A percentile compares a stretch with the other conserved stretches of the same genome.
These are phyloP conservation scores for Colletotrichum orbiculare DNA, from an alignment of 2,329 filamentous ascomycete species.

Conservation along the genomic window DNA sequence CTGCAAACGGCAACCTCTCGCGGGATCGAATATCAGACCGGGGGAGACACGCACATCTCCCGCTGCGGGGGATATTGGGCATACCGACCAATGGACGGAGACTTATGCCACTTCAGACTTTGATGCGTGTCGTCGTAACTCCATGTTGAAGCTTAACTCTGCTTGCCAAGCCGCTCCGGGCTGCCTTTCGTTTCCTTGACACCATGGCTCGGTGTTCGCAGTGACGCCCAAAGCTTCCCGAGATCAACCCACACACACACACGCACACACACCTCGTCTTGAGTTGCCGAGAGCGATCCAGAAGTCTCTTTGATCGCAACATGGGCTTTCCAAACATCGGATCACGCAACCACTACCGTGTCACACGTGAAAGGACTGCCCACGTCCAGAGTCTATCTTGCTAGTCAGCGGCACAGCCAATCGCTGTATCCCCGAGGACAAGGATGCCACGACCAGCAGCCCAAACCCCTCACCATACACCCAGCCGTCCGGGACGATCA, in stretches of 20 bases:
- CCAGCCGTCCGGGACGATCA: not conserved
- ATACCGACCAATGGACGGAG: slow-evolving; percentile 3
- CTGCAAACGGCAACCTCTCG: not conserved
- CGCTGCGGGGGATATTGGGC: not conserved
- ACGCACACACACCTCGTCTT: no score
- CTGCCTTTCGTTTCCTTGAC: not conserved
- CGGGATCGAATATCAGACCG: not conserved
- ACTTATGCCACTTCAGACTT: no score
- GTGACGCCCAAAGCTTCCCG: not conserved
- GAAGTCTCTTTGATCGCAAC: no score
- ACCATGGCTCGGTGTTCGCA: not conserved
- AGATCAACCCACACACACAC: no score
- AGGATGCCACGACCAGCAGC: not conserved
- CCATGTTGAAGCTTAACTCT: not conserved
- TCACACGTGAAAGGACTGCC: no score
- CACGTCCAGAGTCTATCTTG: no score
- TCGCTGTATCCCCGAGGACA: not conserved
- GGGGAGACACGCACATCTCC: slow-evolving; percentile 33
- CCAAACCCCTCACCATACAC: not conserved
- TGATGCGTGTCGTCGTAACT: slow-evolving; percentile 3
- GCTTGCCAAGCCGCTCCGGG: slow-evolving; percentile 18
- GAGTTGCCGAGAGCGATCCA: no score
- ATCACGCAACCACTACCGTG: no score
- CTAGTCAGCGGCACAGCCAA: no score
- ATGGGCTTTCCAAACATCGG: no score